Conservation (phyloP, 257 asterid species). For the Solanum stenotomum region DNA sequence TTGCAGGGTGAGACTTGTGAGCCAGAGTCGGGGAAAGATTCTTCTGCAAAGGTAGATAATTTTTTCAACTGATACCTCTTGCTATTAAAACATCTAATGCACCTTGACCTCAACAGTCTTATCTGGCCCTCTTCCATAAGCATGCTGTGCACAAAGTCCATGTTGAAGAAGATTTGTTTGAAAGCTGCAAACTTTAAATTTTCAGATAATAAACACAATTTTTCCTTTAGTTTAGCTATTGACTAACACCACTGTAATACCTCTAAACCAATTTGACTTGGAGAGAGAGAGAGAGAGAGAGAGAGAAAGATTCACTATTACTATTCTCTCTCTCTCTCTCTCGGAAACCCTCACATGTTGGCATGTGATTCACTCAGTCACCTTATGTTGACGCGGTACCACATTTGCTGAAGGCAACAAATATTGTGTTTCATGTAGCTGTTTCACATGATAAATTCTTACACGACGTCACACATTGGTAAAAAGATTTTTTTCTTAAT, state of each 20-base stretch:
- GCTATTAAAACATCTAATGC: background rate
- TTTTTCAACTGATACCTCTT: background rate
- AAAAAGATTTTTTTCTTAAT: background rate
- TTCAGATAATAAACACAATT: background rate
- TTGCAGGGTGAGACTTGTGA: slow-evolving; percentile 79
- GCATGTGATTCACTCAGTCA: background rate
- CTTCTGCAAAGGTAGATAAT: slow-evolving; percentile 53
- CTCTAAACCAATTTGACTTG: background rate
- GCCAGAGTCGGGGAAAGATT: slow-evolving; percentile 66
- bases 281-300: background rate
- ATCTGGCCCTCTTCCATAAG: background rate
- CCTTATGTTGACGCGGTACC: background rate
- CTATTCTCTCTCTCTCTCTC: background rate
- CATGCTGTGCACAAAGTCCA: background rate
- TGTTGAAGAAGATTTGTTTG: background rate
- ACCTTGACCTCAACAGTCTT: background rate
- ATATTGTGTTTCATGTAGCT: background rate
- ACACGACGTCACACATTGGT: background rate
- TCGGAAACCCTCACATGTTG: background rate
- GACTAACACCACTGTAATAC: background rate
- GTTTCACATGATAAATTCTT: background rate
- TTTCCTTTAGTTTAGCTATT: background rate
- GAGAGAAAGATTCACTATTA: background rate
- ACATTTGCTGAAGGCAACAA: background rate
- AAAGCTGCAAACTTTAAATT: background rate